phyloP scores from a whole-genome alignment of 1,139 yeast species.

The Kodamaea plutei region DNA sequence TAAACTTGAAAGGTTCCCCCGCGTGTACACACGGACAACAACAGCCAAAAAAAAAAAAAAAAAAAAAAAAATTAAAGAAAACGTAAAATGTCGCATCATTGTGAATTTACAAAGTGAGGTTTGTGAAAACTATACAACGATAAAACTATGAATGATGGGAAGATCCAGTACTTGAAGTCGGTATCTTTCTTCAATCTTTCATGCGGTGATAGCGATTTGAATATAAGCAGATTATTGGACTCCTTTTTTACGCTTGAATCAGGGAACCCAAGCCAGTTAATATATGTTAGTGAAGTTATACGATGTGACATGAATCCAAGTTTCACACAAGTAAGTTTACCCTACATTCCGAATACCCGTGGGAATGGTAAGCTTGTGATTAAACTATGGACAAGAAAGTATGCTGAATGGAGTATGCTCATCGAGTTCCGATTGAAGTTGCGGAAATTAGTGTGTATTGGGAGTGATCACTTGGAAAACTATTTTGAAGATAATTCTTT shows the following conservation, averaged over 20 bases:
- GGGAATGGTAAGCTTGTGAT: constrained; percentile 8
- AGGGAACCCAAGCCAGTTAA: constrained; percentile 13
- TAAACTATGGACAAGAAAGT: constrained; percentile 6
- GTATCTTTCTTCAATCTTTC: constrained; percentile 18
- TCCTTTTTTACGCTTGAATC: constrained; percentile 28
- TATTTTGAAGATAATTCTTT: constrained; percentile 24
- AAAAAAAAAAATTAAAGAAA: too few relatives aligned
- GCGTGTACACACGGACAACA: too few relatives aligned
- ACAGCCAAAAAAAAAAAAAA: too few relatives aligned
- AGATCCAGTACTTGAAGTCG: constrained; percentile 13
- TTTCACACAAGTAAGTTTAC: constrained; percentile 28
- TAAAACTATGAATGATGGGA: too few relatives aligned
- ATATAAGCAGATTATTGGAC: constrained; percentile 18
- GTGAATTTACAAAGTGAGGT: too few relatives aligned
- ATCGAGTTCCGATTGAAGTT: constrained; percentile 15
- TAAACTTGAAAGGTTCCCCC: too few relatives aligned
- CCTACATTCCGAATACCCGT: constrained; percentile 13
- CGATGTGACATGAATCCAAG: constrained; percentile 24
- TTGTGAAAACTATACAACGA: too few relatives aligned
- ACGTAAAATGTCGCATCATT: too few relatives aligned
- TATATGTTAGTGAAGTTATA: constrained; percentile 37
- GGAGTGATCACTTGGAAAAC: constrained; percentile 14
- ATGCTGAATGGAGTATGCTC: neutral
- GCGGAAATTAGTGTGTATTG: constrained; percentile 15
- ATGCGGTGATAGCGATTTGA: constrained; percentile 3